Conservation (phyloP, 1,139 yeast species). For the Nakaseomyces nivariensis region DNA sequence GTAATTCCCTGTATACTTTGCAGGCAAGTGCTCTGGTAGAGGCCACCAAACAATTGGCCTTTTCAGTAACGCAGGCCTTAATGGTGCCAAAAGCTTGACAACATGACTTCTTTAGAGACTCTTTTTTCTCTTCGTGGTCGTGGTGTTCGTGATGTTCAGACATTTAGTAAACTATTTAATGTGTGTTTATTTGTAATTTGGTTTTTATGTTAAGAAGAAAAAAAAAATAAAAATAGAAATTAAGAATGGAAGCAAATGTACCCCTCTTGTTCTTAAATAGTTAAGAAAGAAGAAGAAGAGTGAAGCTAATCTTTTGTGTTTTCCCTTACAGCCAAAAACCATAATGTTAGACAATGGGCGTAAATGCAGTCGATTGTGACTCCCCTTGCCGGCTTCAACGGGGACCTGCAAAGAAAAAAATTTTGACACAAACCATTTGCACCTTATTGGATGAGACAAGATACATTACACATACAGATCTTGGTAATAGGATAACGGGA, state of each 20-base stretch:
- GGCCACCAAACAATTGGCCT: conserved; percentile 5
- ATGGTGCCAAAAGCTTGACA: background rate
- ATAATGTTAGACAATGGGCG: too few relatives aligned
- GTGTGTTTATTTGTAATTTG: background rate
- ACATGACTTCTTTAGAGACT: background rate
- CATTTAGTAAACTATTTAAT: background rate
- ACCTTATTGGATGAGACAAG: too few relatives aligned
- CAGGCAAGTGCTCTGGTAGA: conserved; percentile 10
- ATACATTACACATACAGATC: too few relatives aligned
- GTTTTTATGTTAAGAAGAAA: background rate
- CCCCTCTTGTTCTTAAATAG: background rate
- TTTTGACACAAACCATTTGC: too few relatives aligned
- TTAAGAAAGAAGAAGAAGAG: background rate
- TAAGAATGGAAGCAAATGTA: background rate
- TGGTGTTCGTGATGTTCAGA: conserved; percentile 3
- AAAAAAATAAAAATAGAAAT: background rate
- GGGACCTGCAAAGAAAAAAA: too few relatives aligned
- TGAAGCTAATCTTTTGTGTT: background rate
- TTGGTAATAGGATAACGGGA: too few relatives aligned
- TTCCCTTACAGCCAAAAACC: background rate
- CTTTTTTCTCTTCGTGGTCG: conserved; percentile 2
- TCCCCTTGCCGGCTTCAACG: too few relatives aligned
- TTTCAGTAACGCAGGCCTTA: background rate
- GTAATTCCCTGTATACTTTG: conserved; percentile 33
- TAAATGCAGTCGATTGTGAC: too few relatives aligned